These are phyloP conservation scores for Zygosaccharomyces bailii DNA, from an alignment of 805 yeast species.

Conservation along the genomic window DNA sequence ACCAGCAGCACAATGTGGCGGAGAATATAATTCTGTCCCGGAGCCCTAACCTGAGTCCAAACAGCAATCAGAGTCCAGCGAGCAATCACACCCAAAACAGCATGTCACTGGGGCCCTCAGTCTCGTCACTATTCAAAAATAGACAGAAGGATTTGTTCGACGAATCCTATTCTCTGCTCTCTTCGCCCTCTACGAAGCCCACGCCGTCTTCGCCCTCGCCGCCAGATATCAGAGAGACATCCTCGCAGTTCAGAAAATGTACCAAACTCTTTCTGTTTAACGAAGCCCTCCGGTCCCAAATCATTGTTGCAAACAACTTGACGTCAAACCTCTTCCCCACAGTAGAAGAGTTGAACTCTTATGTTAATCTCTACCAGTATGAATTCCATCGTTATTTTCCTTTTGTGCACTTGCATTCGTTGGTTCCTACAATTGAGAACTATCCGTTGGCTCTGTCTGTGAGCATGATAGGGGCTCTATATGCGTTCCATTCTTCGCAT, in stretches of 20 bases:
- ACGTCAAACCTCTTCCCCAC: conserved; percentile 65
- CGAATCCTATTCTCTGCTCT: conserved; percentile 8
- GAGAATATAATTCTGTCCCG: background rate
- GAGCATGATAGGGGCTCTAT: conserved; percentile 87
- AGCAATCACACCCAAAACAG: conserved; percentile 10
- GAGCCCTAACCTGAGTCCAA: conserved; percentile 8
- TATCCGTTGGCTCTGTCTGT: conserved; percentile 71
- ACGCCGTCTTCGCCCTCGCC: conserved; percentile 11
- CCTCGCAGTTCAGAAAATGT: conserved; percentile 11
- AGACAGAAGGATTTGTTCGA: conserved; percentile 65
- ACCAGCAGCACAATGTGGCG: background rate
- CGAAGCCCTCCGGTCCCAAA: conserved; percentile 50
- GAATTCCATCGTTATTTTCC: conserved; percentile 83
- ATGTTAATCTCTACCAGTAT: conserved; percentile 65
- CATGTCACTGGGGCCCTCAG: conserved; percentile 16
- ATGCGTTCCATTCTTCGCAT: conserved; percentile 73
- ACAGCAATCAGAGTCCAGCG: conserved; percentile 16
- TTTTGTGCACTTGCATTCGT: conserved; percentile 71
- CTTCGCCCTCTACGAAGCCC: conserved; percentile 14
- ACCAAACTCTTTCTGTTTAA: conserved; percentile 39
- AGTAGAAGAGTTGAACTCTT: conserved; percentile 70
- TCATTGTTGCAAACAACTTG: conserved; percentile 52
- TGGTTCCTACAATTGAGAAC: conserved; percentile 48
- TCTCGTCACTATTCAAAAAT: conserved; percentile 55
- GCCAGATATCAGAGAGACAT: conserved; percentile 11